A percentile compares a stretch with the other conserved stretches of the same genome.
Evolutionary conservation across 1,139 yeast species (phyloP).

Genomic region (Candida sp.): DNA sequence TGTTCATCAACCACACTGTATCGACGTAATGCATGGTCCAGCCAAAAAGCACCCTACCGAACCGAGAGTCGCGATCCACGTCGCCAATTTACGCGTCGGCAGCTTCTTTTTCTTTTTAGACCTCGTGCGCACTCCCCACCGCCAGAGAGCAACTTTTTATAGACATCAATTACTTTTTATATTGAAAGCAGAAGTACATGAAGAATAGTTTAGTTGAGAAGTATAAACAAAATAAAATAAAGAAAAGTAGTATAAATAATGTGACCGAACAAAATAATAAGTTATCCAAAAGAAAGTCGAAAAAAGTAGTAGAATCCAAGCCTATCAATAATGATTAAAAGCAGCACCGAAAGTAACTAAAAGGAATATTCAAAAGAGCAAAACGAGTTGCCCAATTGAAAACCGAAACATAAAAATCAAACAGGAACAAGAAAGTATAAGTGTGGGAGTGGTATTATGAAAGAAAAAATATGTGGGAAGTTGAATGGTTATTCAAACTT

Average conservation of each 20-base stretch:
- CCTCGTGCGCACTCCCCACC: too few species aligned
- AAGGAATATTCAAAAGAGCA: neutral
- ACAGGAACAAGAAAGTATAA: neutral
- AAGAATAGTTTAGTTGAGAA: too few species aligned
- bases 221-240: neutral
- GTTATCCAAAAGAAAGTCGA: neutral
- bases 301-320: neutral
- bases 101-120: too few species aligned
- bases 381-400: neutral
- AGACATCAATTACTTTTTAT: too few species aligned
- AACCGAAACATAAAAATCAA: slow-evolving; percentile 2
- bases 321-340: neutral
- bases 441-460: neutral
- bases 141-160: too few species aligned
- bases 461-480: neutral
- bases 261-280: neutral
- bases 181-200: too few species aligned
- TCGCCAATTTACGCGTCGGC: too few species aligned
- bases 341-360: neutral
- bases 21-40: too few species aligned
- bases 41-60: too few species aligned
- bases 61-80: too few species aligned
- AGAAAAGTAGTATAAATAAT: neutral
- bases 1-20: too few species aligned
- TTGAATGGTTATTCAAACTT: neutral